phyloP scores from a whole-genome alignment of 257 asterid species.

The Scutellaria minor region DNA sequence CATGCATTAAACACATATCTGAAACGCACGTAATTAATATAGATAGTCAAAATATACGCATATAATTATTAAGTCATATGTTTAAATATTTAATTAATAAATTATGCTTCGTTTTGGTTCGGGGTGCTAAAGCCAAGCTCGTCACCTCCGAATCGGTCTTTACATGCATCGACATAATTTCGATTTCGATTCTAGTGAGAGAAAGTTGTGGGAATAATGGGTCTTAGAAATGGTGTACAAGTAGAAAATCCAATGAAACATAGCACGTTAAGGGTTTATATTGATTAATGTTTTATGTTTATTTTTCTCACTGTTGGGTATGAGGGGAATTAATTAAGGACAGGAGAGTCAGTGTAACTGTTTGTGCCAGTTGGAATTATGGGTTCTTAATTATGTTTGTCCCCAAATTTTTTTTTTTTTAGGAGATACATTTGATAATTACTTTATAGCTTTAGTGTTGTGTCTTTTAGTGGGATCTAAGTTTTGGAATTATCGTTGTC shows the following conservation, averaged over 20 bases:
- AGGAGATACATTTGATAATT: neutral
- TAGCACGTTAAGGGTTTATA: conserved; percentile 43
- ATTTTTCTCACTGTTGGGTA: conserved; percentile 29
- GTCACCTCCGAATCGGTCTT: conserved; percentile 95
- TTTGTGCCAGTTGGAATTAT: conserved; percentile 41
- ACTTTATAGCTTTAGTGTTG: neutral
- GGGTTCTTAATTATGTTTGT: conserved; percentile 33
- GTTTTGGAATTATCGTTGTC: conserved; percentile 16
- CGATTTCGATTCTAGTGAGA: neutral
- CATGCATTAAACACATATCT: no score
- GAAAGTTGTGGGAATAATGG: conserved; percentile 16
- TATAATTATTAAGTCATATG: no score
- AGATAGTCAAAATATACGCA: no score
- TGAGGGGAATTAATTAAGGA: conserved; percentile 41
- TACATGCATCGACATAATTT: conserved; percentile 70
- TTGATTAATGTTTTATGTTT: conserved; percentile 32
- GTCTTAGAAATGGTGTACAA: conserved; percentile 29
- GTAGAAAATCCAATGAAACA: conserved; percentile 42
- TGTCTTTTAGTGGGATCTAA: neutral
- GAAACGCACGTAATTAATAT: no score
- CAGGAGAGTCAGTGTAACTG: conserved; percentile 21
- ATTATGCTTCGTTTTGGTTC: no score
- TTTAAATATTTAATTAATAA: no score
- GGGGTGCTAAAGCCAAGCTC: conserved; percentile 79
- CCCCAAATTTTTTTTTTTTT: neutral